Conservation (phyloP, 192 early-diverging fungal genomes). For the Mortierella claussenii region DNA sequence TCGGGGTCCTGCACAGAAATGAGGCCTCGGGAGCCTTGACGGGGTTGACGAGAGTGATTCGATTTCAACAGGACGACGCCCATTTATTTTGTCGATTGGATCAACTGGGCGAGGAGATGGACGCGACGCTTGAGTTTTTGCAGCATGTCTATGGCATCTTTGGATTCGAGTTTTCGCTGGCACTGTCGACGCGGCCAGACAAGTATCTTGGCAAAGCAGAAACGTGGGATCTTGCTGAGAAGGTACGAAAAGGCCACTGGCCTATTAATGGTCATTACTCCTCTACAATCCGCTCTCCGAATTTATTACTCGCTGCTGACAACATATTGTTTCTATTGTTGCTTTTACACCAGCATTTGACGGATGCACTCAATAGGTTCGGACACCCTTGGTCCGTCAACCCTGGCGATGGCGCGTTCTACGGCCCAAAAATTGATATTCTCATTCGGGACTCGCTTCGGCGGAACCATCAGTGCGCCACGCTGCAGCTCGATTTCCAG, state of each 20-base stretch:
- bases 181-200: constrained; percentile 96
- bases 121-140: constrained; percentile 88
- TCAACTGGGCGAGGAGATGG: constrained; percentile 89
- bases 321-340: neutral
- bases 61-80: constrained; percentile 99
- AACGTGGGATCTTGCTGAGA: constrained; percentile 94
- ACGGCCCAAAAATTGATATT: constrained; percentile 99
- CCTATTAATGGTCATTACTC: no score
- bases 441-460: constrained; percentile 91
- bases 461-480: constrained; percentile 95
- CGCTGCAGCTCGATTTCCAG: constrained; percentile 98
- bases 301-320: no score
- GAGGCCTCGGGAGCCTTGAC: constrained; percentile 92
- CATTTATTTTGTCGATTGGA: constrained; percentile 95
- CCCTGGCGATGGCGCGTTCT: constrained; percentile 97
- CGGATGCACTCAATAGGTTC: constrained; percentile 80
- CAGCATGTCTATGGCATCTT: constrained; percentile 92
- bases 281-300: no score
- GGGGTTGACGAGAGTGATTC: constrained; percentile 94
- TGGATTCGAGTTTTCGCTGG: constrained; percentile 93
- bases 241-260: constrained; percentile 41
- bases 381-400: constrained; percentile 87
- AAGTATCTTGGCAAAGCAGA: constrained; percentile 91
- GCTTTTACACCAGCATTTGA: constrained; percentile 57
- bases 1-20: constrained; percentile 96